phyloP scores from a whole-genome alignment of 2,329 filamentous ascomycete species.

The Venturia pyrina region DNA sequence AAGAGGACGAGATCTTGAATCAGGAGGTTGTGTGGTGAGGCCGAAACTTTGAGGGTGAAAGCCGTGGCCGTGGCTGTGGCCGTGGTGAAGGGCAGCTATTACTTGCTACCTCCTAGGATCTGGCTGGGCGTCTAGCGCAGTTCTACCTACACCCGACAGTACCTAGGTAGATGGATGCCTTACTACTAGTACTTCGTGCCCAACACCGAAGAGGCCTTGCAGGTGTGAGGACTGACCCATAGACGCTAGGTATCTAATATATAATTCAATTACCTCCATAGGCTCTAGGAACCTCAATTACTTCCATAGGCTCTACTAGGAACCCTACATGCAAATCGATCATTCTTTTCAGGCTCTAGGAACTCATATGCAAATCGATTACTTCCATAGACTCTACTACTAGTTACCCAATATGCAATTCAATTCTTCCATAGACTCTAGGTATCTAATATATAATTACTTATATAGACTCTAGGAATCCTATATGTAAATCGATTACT shows the following conservation, averaged over 20 bases:
- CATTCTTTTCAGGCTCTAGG: too few species aligned
- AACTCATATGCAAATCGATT: too few species aligned
- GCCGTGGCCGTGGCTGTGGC: too few species aligned
- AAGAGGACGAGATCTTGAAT: neutral
- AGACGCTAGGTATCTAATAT: neutral
- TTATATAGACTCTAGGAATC: too few species aligned
- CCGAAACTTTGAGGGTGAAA: neutral
- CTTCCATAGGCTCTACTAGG: too few species aligned
- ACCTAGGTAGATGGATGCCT: too few species aligned
- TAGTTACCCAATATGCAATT: neutral
- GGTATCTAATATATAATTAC: too few species aligned
- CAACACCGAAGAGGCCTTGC: neutral
- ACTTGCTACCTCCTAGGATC: neutral
- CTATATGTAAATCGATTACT: too few species aligned
- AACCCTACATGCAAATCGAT: too few species aligned
- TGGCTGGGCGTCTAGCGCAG: neutral
- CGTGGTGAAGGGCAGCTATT: neutral
- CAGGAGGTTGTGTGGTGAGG: neutral
- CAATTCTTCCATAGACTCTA: neutral
- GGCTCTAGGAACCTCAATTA: too few species aligned
- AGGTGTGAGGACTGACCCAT: neutral
- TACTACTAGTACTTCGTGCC: neutral
- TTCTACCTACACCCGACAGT: too few species aligned
- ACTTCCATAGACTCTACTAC: neutral
- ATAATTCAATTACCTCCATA: neutral